These are phyloP conservation scores for Piper betle DNA, from an alignment of 164 flowering plant genomes.

Conservation along the genomic window DNA sequence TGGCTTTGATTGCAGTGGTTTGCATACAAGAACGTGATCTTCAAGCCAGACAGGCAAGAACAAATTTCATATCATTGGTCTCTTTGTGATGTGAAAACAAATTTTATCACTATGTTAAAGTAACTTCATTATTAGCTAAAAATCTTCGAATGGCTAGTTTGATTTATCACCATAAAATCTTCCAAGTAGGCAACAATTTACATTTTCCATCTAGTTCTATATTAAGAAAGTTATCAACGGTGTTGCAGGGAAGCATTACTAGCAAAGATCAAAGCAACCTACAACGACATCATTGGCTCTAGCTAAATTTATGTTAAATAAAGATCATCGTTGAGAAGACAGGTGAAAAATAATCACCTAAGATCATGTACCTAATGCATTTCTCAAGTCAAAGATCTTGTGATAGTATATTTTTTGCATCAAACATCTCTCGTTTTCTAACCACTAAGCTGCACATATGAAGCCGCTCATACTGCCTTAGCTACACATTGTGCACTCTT, in stretches of 20 bases:
- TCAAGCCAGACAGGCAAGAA: constrained; percentile 67
- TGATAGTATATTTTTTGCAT: neutral
- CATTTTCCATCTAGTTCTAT: neutral
- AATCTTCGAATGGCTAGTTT: neutral
- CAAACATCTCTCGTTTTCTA: neutral
- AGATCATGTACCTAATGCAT: neutral
- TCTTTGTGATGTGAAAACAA: neutral
- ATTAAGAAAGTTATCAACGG: neutral
- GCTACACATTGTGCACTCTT: too few relatives aligned
- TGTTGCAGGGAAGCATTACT: constrained; percentile 57
- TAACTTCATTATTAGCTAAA: too few relatives aligned
- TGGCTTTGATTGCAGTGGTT: constrained; percentile 59
- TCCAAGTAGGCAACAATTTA: neutral
- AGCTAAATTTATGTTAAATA: neutral
- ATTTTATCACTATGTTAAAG: too few relatives aligned
- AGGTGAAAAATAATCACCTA: neutral
- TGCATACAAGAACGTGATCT: constrained; percentile 64
- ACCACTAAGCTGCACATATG: neutral
- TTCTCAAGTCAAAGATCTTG: neutral
- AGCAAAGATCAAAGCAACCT: constrained; percentile 43
- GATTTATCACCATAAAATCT: too few relatives aligned
- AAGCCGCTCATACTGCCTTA: neutral
- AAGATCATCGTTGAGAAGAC: neutral
- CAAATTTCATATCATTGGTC: neutral
- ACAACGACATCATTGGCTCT: constrained; percentile 41